phyloP scores from a whole-genome alignment of 805 yeast species.

The Kluyveromyces wickerhamii region DNA sequence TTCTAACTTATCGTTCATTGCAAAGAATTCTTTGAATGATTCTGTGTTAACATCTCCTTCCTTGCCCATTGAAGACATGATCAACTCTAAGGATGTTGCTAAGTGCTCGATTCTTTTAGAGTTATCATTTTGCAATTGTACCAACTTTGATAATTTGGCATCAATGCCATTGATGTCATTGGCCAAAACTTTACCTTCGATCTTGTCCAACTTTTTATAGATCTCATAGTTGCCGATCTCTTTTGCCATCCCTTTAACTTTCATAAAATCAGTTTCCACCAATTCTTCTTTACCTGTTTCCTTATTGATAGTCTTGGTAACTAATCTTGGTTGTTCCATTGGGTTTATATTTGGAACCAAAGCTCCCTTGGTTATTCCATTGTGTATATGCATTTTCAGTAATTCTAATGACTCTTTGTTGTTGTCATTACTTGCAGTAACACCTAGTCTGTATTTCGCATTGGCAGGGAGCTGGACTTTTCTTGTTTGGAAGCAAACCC shows the following conservation, averaged over 20 bases:
- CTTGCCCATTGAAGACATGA: constrained; percentile 4
- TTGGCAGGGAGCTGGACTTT: constrained; percentile 38
- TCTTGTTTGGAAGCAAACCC: constrained; percentile 59
- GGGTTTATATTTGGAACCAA: constrained; percentile 47
- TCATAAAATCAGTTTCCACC: constrained; percentile 22
- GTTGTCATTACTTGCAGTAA: constrained; percentile 40
- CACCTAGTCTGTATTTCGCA: constrained; percentile 40
- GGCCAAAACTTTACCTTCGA: constrained; percentile 30
- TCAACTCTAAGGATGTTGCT: constrained; percentile 8
- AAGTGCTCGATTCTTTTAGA: constrained; percentile 17
- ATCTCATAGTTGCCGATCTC: constrained; percentile 20
- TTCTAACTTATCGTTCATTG: constrained; percentile 25
- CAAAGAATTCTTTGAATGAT: constrained; percentile 21
- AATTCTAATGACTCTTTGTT: constrained; percentile 55
- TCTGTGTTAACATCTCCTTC: constrained; percentile 8
- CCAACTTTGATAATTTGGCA: constrained; percentile 17
- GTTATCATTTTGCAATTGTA: constrained; percentile 19
- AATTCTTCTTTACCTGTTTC: constrained; percentile 29
- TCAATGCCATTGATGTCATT: constrained; percentile 26
- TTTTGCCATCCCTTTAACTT: constrained; percentile 14
- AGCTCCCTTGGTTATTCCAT: constrained; percentile 46
- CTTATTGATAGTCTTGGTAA: constrained; percentile 33
- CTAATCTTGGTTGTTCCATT: constrained; percentile 39
- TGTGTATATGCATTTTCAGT: constrained; percentile 48
- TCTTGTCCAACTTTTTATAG: constrained; percentile 24